Conservation (phyloP, 1,284 basidiomycete species). For the Ustilago tritici region DNA sequence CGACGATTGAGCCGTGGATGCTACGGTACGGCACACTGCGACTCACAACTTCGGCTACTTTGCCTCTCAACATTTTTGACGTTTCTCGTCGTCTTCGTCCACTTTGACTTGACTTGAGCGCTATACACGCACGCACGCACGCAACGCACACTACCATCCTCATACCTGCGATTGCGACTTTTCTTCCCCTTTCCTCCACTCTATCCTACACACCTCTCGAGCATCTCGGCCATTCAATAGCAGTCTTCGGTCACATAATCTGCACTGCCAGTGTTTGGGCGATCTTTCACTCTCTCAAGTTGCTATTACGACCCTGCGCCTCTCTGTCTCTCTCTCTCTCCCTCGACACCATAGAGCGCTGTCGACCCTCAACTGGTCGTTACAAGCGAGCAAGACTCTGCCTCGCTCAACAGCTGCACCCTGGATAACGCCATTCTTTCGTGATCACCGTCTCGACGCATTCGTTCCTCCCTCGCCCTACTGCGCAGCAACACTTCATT, state of each 20-base stretch:
- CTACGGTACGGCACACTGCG: background rate
- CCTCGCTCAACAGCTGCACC: conserved; percentile 10
- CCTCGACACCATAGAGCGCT: background rate
- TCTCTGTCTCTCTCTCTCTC: background rate
- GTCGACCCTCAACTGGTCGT: conserved; percentile 25
- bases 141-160: background rate
- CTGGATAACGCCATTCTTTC: conserved; percentile 47
- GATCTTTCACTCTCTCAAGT: background rate
- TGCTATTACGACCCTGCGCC: background rate
- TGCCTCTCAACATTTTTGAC: background rate
- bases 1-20: background rate
- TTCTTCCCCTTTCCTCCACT: background rate
- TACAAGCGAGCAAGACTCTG: conserved; percentile 15
- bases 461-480: conserved; percentile 8
- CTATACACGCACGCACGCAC: conserved; percentile 1
- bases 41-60: background rate
- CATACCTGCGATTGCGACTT: background rate
- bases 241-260: conserved; percentile 1
- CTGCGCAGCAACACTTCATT: background rate
- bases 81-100: background rate
- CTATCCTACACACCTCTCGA: background rate
- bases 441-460: conserved; percentile 27
- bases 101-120: background rate
- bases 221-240: background rate
- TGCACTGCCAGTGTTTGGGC: conserved; percentile 1